Evolutionary conservation across 257 asterid species (phyloP), one percentile per base, ranked within the genome.

Genomic region (Rhazya stricta): DNA sequence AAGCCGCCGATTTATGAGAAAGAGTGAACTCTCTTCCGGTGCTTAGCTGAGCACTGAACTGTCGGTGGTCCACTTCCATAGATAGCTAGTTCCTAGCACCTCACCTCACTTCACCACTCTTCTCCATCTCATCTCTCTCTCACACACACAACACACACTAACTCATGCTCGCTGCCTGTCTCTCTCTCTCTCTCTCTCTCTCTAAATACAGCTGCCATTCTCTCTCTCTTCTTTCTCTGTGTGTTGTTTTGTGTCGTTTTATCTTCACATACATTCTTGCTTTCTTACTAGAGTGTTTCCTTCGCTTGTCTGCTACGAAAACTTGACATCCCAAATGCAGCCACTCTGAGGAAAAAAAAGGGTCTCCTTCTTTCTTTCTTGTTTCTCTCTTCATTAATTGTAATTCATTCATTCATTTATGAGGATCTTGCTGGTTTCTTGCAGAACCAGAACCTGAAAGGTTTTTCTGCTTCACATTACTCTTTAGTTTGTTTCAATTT

Each of bases 11-110:
- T 2, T 1, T 0, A 62, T 7, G 42, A 5, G 4, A 61, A 29
- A 61, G 67, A 63, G 42, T 63, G 25, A 39, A 9, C 32, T 71
- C 25, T 57, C 27, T 27, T 41, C 67, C 73, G 25, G 48, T 48
- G 61, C 43, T 32, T 50, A 74, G 76, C 73, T 34, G 72, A 75
- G 45, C 72, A 53, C 50, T 71, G 65, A 62, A 65, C 77, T 78
- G 86, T 83, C 86, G 87, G 87, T 80, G 84, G 79, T 71, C 84
- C 84, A 71, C 48, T 69, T 51, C 72, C 72, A 60, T 50, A 43
- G 72, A 61, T 71, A 32, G 62, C 71, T 61, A 66, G 48, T 19
- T 37, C 71, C 43, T 32, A 66, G 58, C 41, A 23, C 75, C 58
- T 21, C 58, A 48, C 54, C n/a, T 21, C 84, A 30, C 74, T 30